phyloP scores from a whole-genome alignment of 768 basidiomycete genomes.

The Ramaria rubella region DNA sequence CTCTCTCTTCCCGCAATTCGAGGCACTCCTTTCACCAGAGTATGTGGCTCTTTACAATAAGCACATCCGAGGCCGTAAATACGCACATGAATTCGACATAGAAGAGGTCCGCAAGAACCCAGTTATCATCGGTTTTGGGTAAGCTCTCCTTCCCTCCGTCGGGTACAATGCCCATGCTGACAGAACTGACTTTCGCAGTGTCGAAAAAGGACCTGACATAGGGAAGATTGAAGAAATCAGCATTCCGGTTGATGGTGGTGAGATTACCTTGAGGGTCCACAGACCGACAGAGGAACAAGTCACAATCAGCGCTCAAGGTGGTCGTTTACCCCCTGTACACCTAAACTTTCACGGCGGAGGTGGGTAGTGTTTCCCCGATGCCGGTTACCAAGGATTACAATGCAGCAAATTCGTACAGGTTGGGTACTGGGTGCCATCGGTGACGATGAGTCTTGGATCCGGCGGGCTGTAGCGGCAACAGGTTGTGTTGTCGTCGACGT shows the following conservation, averaged over 20 bases:
- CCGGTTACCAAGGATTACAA: not conserved
- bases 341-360: slow-evolving; percentile 11
- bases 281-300: slow-evolving; percentile 8
- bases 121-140: slow-evolving; percentile 9
- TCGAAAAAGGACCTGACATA: not conserved
- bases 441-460: slow-evolving; percentile 10
- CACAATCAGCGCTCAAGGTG: slow-evolving; percentile 6
- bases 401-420: not conserved
- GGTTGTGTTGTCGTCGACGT: slow-evolving; percentile 8
- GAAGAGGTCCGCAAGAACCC: slow-evolving; percentile 3
- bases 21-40: slow-evolving; percentile 3
- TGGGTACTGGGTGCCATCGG: slow-evolving; percentile 6
- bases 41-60: slow-evolving; percentile 10
- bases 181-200: not conserved
- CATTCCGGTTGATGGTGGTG: slow-evolving; percentile 5
- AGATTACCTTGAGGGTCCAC: slow-evolving; percentile 7
- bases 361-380: not conserved
- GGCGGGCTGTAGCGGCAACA: slow-evolving; percentile 2
- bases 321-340: slow-evolving; percentile 8
- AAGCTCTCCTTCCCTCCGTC: not conserved
- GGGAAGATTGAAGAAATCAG: slow-evolving; percentile 1
- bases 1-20: slow-evolving; percentile 8
- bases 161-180: not conserved
- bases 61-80: slow-evolving; percentile 7
- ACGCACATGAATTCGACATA: slow-evolving; percentile 9